These are phyloP conservation scores for Aspergillus sergii DNA, from an alignment of 2,329 filamentous ascomycete genomes.

Conservation along the genomic window DNA sequence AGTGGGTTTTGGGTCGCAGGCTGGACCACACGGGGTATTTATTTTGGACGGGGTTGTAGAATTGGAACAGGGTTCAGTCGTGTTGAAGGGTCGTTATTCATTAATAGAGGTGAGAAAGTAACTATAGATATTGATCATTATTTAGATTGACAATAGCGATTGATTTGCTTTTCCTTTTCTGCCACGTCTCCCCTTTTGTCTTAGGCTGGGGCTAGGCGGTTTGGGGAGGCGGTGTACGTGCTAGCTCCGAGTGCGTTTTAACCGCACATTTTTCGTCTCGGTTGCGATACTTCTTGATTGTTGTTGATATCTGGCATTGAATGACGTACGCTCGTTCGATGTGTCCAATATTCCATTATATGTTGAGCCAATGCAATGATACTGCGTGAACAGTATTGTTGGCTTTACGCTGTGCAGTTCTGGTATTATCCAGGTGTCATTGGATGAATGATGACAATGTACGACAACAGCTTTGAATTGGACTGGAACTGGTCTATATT, in stretches of 20 bases:
- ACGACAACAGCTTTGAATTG: not conserved
- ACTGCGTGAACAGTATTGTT: not conserved
- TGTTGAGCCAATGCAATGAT: not conserved
- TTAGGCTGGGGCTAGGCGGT: constrained; percentile 14
- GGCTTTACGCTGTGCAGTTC: not conserved
- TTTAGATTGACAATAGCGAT: not conserved
- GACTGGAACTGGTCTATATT: not conserved
- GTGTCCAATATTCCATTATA: not conserved
- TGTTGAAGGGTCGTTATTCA: not conserved
- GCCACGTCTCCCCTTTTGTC: constrained; percentile 23
- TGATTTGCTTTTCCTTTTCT: constrained; percentile 20
- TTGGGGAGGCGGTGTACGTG: constrained; percentile 23
- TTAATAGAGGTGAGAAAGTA: not conserved
- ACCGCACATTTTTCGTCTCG: constrained; percentile 1
- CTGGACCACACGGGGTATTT: not conserved
- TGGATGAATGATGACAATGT: constrained; percentile 8
- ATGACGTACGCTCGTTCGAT: not conserved
- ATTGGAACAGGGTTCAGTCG: not conserved
- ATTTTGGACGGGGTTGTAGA: not conserved
- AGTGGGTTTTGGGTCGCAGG: not conserved
- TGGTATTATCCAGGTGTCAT: not conserved
- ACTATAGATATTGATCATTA: not conserved
- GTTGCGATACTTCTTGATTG: not conserved
- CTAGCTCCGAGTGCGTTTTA: constrained; percentile 1
- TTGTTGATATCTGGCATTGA: not conserved